Base-by-base conservation (phyloP, 352 stramenopile species). In the Phytophthora palmivora region DNA sequence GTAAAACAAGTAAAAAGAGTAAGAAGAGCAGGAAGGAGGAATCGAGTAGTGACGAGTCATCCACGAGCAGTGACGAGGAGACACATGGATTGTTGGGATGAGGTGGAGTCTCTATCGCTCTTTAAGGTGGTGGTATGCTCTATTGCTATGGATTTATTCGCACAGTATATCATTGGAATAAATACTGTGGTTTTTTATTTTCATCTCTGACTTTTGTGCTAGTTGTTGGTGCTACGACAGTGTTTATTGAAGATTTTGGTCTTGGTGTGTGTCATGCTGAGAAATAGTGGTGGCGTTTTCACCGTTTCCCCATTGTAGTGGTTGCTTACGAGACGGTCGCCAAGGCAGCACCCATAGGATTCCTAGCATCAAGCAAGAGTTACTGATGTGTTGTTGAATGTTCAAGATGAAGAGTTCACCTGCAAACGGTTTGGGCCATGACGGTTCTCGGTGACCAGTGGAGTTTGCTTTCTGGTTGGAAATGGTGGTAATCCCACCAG, bases 291-390 rank as follows among this genome's bases (percentile, higher is more conserved):
- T 28, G 24, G 24, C 33, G 24, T 41, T 58, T 65, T 65, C 63
- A 58, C 32, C 50, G 12, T 18, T 58, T 36, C 47, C 62, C 62
- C 62, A 70, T 42, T 69, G 52, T 32, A 72, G 41, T 8, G 56
- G 55, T 6, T 63, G 52, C 11, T 59, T 65, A 2, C 67, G 63
- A 38, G 54, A 48, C n/a, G 66, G 44, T 4, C 76, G 72, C 56
- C 84, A 89, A 1, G 79, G 79, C 8, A 87, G 48, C 22, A 89
- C 74, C 78, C 79, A 91, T 24, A 91, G 54, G 55, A 91, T 84
- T 19, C 82, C 81, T 90, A 21, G 1, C 19, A 19, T 8, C 34
- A 18, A 58, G 11, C 24, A 30, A 33, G 24, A 28, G 24, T 3
- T 28, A 28, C 24, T 28, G 24, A n/a, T n/a, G n/a, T n/a, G 18